phyloP scores from a whole-genome alignment of 2,329 filamentous ascomycete genomes.

The Fusarium annulatum region DNA sequence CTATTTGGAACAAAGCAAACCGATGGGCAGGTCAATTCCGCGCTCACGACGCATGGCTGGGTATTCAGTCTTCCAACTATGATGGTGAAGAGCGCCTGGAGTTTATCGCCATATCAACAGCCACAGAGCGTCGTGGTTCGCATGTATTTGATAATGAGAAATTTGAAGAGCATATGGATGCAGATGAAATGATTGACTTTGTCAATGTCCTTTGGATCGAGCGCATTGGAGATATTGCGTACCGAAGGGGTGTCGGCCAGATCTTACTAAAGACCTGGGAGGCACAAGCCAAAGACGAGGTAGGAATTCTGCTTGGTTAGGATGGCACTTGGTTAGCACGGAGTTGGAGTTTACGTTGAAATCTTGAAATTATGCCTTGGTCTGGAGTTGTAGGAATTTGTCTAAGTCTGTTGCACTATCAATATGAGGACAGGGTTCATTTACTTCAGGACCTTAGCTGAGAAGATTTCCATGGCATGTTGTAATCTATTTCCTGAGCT shows the following conservation, averaged over 20 bases:
- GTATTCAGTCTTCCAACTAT: constrained; percentile 59
- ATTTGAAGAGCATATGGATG: constrained; percentile 55
- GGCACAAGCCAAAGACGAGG: constrained; percentile 53
- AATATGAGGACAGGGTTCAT: neutral
- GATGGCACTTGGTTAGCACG: constrained; percentile 18
- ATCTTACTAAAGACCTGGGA: constrained; percentile 56
- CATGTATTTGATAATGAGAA: constrained; percentile 54
- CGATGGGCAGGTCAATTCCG: constrained; percentile 57
- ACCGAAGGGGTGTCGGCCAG: constrained; percentile 56
- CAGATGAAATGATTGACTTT: constrained; percentile 57
- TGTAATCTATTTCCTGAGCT: neutral
- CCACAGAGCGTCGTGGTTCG: constrained; percentile 55
- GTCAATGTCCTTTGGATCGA: constrained; percentile 61
- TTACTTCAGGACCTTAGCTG: neutral
- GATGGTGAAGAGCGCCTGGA: constrained; percentile 58
- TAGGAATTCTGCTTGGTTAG: constrained; percentile 56
- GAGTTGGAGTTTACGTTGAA: constrained; percentile 28
- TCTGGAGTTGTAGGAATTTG: constrained; percentile 8
- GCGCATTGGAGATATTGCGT: constrained; percentile 56
- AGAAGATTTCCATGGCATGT: neutral
- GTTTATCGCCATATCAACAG: constrained; percentile 56
- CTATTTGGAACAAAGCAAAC: constrained; percentile 52
- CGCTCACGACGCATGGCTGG: constrained; percentile 59
- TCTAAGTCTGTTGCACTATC: neutral
- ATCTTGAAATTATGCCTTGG: constrained; percentile 11